Percentiles rank a stretch among this genome's conserved stretches.
These are phyloP conservation scores for Staphylotrichum longicolle DNA, from an alignment of 495 filamentous ascomycete species.

Conservation along the genomic window DNA sequence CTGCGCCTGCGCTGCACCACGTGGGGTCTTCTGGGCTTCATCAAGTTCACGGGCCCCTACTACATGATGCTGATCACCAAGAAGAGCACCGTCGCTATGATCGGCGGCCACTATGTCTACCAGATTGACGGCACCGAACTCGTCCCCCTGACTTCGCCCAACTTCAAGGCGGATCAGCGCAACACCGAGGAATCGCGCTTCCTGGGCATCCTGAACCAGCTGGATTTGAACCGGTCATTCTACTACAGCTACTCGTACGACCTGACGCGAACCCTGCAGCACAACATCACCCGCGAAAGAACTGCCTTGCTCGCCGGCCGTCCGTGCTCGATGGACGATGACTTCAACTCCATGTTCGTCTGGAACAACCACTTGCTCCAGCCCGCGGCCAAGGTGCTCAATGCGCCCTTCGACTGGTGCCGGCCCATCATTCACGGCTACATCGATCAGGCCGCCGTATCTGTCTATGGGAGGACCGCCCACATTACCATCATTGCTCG, in stretches of 20 bases:
- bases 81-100: constrained; percentile 89
- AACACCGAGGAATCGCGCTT: constrained; percentile 89
- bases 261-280: constrained; percentile 86
- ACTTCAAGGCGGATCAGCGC: constrained; percentile 68
- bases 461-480: constrained; percentile 77
- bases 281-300: constrained; percentile 85
- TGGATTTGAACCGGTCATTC: constrained; percentile 86
- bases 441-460: constrained; percentile 84
- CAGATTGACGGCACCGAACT: constrained; percentile 95
- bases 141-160: constrained; percentile 73
- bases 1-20: constrained; percentile 85
- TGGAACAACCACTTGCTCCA: constrained; percentile 91
- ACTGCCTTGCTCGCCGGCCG: constrained; percentile 62
- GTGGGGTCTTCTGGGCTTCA: constrained; percentile 93
- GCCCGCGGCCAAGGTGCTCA: constrained; percentile 67
- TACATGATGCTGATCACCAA: constrained; percentile 98
- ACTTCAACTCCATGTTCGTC: constrained; percentile 93
- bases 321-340: constrained; percentile 54
- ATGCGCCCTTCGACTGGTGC: constrained; percentile 90
- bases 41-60: constrained; percentile 92
- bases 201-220: constrained; percentile 80
- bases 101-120: constrained; percentile 94
- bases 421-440: constrained; percentile 94
- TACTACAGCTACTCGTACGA: constrained; percentile 99
- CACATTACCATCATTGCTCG: constrained; percentile 93